Evolutionary conservation across 2,329 filamentous ascomycete genomes (phyloP).

Genomic region (Sporothrix euskadiensis): DNA sequence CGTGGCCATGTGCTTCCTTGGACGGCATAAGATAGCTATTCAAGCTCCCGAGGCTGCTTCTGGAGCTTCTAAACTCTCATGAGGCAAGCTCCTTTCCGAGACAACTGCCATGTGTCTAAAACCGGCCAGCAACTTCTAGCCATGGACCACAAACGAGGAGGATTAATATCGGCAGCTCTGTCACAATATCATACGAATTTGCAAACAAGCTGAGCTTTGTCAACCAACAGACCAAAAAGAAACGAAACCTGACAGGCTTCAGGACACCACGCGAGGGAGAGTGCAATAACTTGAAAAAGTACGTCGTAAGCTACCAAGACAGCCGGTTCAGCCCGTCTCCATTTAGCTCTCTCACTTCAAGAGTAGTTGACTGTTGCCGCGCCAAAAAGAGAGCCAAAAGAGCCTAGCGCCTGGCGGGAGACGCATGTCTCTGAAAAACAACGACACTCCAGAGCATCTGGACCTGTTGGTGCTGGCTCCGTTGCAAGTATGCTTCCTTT

Average conservation of each 20-base stretch:
- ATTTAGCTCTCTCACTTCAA: too few species aligned
- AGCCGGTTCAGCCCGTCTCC: not conserved
- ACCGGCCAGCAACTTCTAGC: not conserved
- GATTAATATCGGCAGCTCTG: not conserved
- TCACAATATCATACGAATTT: not conserved
- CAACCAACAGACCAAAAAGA: not conserved
- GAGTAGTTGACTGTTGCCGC: not conserved
- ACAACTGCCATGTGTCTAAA: not conserved
- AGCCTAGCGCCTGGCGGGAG: not conserved
- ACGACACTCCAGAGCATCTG: not conserved
- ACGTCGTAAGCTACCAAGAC: not conserved
- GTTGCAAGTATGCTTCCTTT: not conserved
- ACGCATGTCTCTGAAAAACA: not conserved
- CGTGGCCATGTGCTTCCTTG: not conserved
- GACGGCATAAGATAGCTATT: not conserved
- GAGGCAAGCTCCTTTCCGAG: not conserved
- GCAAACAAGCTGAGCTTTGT: not conserved
- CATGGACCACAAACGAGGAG: not conserved
- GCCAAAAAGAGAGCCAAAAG: not conserved
- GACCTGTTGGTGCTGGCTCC: not conserved
- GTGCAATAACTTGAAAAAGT: not conserved
- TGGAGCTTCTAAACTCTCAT: not conserved
- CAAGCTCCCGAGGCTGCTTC: not conserved
- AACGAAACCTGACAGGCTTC: not conserved
- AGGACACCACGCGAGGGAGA: slow-evolving; percentile 1